These are phyloP conservation scores for Aspergillus persii DNA, from an alignment of 2,329 filamentous ascomycete species.

Conservation along the genomic window DNA sequence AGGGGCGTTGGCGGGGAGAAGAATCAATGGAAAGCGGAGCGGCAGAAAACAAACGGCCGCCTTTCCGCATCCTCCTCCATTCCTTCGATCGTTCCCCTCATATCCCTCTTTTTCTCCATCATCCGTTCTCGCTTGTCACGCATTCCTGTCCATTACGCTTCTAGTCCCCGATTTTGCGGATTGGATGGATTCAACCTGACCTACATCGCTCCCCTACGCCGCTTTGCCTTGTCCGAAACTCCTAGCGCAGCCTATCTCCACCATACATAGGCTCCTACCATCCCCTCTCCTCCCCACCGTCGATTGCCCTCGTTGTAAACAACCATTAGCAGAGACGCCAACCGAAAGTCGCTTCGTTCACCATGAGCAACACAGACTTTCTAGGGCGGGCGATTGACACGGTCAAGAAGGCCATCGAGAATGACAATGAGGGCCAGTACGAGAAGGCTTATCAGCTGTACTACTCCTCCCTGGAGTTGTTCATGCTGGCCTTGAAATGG, in stretches of 20 bases:
- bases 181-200: constrained; percentile 1
- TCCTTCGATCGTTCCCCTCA: background rate
- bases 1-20: constrained; percentile 9
- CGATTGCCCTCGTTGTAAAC: background rate
- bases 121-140: constrained; percentile 1
- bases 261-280: background rate
- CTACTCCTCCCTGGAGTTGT: constrained; percentile 93
- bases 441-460: constrained; percentile 96
- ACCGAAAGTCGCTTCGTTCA: constrained; percentile 26
- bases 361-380: constrained; percentile 95
- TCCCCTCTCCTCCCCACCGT: constrained; percentile 7
- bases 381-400: constrained; percentile 93
- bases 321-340: background rate
- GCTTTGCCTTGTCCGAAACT: background rate
- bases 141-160: background rate
- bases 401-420: constrained; percentile 96
- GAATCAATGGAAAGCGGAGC: background rate
- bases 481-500: constrained; percentile 99
- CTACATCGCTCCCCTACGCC: background rate
- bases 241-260: background rate
- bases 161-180: background rate
- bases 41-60: background rate
- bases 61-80: background rate
- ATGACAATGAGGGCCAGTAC: constrained; percentile 93
- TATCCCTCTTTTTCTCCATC: constrained; percentile 15